A percentile compares a stretch with the other conserved stretches of the same genome.
phyloP scores from a whole-genome alignment of 352 stramenopile species.

The Phytophthora fragariaefolia region DNA sequence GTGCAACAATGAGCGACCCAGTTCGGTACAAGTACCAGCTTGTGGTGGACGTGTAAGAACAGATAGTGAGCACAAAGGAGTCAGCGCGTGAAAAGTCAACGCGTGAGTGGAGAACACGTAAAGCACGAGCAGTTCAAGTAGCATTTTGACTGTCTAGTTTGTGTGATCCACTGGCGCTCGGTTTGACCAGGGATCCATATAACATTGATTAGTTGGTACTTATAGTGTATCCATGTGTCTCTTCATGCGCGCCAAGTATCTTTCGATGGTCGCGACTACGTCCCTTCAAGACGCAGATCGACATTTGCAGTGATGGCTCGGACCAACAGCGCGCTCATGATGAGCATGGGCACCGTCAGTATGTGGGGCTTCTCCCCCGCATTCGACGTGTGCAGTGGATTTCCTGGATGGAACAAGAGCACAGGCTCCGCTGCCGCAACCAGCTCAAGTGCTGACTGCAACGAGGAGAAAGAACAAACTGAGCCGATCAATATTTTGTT shows the following conservation, averaged over 20 bases:
- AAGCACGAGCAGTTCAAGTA: not conserved
- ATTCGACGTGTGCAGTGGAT: slow-evolving; percentile 60
- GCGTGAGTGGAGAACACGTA: not conserved
- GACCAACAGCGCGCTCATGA: slow-evolving; percentile 63
- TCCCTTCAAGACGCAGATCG: slow-evolving; percentile 12
- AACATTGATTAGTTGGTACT: too few species aligned
- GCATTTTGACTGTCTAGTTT: too few species aligned
- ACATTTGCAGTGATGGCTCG: slow-evolving; percentile 45
- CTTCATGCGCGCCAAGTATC: not conserved
- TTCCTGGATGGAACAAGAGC: slow-evolving; percentile 8
- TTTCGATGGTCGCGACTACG: slow-evolving; percentile 10
- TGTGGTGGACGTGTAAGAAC: not conserved
- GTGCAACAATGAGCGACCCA: not conserved
- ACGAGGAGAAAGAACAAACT: slow-evolving; percentile 18
- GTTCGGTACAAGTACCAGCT: slow-evolving; percentile 3
- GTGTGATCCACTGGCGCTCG: too few species aligned
- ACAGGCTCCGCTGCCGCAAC: not conserved
- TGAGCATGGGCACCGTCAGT: slow-evolving; percentile 82
- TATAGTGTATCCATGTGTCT: not conserved
- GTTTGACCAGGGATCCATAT: too few species aligned
- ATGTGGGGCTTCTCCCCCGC: slow-evolving; percentile 90
- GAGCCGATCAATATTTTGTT: slow-evolving; percentile 66
- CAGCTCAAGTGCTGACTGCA: not conserved
- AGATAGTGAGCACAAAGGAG: not conserved
- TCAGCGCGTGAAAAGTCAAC: not conserved